Base-by-base conservation (phyloP, 129 eudicot species). In the Chrysanthemum makinoi region DNA sequence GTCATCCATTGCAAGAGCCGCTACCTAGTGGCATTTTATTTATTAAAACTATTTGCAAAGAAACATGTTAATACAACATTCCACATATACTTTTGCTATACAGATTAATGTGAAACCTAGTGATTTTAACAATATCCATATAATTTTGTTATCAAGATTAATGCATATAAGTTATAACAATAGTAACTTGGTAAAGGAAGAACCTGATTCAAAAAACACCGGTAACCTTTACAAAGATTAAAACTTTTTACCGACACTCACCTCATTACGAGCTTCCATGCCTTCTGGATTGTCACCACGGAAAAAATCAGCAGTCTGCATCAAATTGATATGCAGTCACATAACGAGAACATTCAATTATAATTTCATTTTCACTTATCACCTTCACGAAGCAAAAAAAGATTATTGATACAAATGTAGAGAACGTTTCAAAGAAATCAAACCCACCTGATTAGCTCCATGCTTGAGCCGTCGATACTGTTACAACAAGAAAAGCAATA, bases 241-340 rank as follows among this genome's bases (percentile, higher is more conserved):
- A 16, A 52, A 4, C 2, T 13, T 54, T 48, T 58, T 4, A 58
- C 50, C 5, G 47, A 72, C 12, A 82, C 43, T 87, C 86, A 95
- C 99, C 99, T 95, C 97, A 69, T 95, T 90, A 10, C 98, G 93
- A 62, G 99, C 99, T 85, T 90, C 99, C 78, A 87, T 59, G 77
- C 99, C 99, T 86, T 95, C 99, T 65, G 97, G 83, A 86, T 95
- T 95, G 84, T 95, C 99, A 69, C 86, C 97, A 65, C 99, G 90
- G 77, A 95, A 95, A 76, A 95, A 95, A 74, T 95, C 99, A 77
- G 99, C 99, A 77, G 81, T 20, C 97, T 95, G 91, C 87, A 79
- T 44, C 53, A 77, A 69, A 71, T 61, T 26, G 35, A 26, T 22
- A 39, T 39, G 46, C 46, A 39, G 46, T 17, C 11, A 69, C 64